phyloP scores from a whole-genome alignment of 495 filamentous ascomycete species.

The Schizothecium vesticola region DNA sequence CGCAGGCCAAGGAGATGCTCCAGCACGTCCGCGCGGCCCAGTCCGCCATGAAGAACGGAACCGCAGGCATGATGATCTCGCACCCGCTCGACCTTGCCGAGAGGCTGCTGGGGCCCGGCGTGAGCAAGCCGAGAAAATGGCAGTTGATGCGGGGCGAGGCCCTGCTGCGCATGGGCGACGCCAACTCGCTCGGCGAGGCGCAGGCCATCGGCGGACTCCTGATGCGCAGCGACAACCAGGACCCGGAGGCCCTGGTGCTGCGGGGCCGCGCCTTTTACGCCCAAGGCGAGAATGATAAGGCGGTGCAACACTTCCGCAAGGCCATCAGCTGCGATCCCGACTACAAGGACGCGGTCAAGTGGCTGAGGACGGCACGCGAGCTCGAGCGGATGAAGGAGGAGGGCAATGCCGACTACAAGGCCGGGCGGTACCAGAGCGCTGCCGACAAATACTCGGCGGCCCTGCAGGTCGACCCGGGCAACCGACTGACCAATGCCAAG shows the following conservation, averaged over 20 bases:
- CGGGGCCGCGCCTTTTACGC: slow-evolving; percentile 83
- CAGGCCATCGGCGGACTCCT: slow-evolving; percentile 87
- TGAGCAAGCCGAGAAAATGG: slow-evolving; percentile 84
- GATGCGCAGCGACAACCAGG: slow-evolving; percentile 77
- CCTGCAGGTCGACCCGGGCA: slow-evolving; percentile 78
- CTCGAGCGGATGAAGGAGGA: slow-evolving; percentile 92
- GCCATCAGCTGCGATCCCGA: slow-evolving; percentile 90
- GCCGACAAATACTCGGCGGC: slow-evolving; percentile 80
- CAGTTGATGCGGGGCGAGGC: slow-evolving; percentile 87
- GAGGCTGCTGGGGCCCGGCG: slow-evolving; percentile 63
- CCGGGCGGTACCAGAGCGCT: slow-evolving; percentile 68
- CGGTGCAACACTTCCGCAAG: slow-evolving; percentile 85
- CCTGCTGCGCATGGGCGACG: slow-evolving; percentile 87
- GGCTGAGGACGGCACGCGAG: slow-evolving; percentile 79
- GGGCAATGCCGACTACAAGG: slow-evolving; percentile 86
- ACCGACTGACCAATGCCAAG: slow-evolving; percentile 92
- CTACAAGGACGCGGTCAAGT: slow-evolving; percentile 75
- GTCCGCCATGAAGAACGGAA: slow-evolving; percentile 64
- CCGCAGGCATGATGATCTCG: slow-evolving; percentile 80
- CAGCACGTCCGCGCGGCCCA: slow-evolving; percentile 76
- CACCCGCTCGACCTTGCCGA: slow-evolving; percentile 89
- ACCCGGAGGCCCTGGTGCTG: slow-evolving; percentile 89
- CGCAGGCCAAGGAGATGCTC: slow-evolving; percentile 74
- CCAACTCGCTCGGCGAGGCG: slow-evolving; percentile 82
- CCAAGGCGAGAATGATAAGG: slow-evolving; percentile 91